These are phyloP conservation scores for Fusarium tricinctum DNA, from an alignment of 2,329 filamentous ascomycete genomes.

Conservation along the genomic window DNA sequence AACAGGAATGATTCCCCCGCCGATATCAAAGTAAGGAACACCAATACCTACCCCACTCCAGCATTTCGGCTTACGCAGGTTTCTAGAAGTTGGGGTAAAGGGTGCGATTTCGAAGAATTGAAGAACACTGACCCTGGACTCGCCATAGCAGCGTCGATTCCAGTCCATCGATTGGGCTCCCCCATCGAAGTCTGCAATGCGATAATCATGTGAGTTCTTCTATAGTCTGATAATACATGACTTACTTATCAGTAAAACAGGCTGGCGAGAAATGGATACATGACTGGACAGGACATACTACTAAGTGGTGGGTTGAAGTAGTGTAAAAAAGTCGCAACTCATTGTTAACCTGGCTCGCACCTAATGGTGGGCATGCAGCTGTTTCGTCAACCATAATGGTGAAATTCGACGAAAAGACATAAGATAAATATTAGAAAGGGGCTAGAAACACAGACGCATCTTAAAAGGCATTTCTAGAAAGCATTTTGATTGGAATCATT, in stretches of 20 bases:
- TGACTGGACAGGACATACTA: constrained; percentile 29
- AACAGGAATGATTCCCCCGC: constrained; percentile 55
- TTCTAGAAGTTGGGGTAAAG: constrained; percentile 51
- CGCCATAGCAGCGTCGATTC: constrained; percentile 53
- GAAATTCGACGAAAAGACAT: too few relatives aligned
- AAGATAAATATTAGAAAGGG: too few relatives aligned
- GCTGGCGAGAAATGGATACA: constrained; percentile 28
- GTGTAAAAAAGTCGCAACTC: neutral
- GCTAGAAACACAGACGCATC: too few relatives aligned
- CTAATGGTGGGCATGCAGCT: too few relatives aligned
- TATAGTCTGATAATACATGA: too few relatives aligned
- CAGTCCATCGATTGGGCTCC: constrained; percentile 53
- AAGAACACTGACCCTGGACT: constrained; percentile 52
- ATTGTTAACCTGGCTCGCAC: too few relatives aligned
- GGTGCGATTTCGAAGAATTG: constrained; percentile 50
- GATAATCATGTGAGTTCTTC: constrained; percentile 51
- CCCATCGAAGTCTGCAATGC: constrained; percentile 55
- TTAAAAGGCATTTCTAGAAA: too few relatives aligned
- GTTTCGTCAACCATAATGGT: too few relatives aligned
- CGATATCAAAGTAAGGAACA: constrained; percentile 48
- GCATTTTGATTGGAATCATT: too few relatives aligned
- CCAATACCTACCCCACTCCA: neutral
- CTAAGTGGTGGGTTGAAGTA: constrained; percentile 28
- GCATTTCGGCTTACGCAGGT: too few relatives aligned
- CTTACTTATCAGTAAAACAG: neutral